Evolutionary conservation across 176 grass and related monocot genomes (phyloP).

Genomic region (Saccharum spontaneum): DNA sequence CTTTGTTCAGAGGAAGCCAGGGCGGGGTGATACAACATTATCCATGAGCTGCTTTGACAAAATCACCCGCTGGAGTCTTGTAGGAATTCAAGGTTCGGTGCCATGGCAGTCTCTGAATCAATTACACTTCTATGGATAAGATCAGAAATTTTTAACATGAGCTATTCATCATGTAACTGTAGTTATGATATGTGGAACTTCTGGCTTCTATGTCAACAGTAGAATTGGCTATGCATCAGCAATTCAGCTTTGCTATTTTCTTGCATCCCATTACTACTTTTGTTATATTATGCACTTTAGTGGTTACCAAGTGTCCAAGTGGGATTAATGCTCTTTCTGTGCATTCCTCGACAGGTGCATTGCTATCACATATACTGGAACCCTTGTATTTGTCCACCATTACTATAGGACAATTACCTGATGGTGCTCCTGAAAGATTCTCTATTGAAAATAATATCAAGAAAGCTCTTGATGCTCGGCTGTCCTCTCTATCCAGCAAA

Average conservation of each 20-base stretch:
- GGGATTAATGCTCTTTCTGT: not conserved
- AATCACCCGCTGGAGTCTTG: constrained; percentile 73
- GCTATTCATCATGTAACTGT: not conserved
- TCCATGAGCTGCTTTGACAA: constrained; percentile 94
- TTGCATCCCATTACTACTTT: not conserved
- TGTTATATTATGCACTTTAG: not conserved
- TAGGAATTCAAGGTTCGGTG: constrained; percentile 78
- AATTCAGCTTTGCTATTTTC: not conserved
- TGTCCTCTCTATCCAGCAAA: constrained; percentile 35
- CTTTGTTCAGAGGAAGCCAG: constrained; percentile 75
- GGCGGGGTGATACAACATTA: constrained; percentile 73
- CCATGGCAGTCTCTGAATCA: not conserved
- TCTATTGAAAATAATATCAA: constrained; percentile 44
- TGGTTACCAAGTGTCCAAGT: not conserved
- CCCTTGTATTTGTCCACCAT: constrained; percentile 87
- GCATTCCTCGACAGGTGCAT: constrained; percentile 51
- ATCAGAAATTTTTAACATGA: not conserved
- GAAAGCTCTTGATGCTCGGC: constrained; percentile 49
- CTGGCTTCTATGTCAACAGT: not conserved
- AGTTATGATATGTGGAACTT: not conserved
- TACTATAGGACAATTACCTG: constrained; percentile 54
- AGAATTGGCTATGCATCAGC: not conserved
- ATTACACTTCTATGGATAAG: not conserved
- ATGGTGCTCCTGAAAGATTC: constrained; percentile 36
- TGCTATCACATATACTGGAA: constrained; percentile 68